Evolutionary conservation across 2,329 filamentous ascomycete genomes (phyloP).

Genomic region (Colletotrichum navitas): DNA sequence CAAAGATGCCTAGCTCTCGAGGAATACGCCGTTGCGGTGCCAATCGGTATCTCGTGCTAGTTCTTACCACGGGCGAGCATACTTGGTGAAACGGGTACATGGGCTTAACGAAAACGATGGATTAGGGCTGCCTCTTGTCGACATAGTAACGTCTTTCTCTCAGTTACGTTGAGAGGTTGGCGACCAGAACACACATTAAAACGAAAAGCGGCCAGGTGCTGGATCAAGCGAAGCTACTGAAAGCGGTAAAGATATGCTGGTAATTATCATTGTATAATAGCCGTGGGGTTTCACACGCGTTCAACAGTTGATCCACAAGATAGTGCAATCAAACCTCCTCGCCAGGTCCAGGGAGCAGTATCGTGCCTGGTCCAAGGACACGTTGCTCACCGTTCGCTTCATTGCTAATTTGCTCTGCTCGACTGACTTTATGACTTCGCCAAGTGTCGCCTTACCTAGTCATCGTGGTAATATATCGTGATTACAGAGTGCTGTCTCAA

Average conservation of each 20-base stretch:
- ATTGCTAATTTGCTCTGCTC: not conserved
- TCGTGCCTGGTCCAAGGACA: not conserved
- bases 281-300: not conserved
- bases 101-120: not conserved
- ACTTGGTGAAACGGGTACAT: not conserved
- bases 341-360: not conserved
- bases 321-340: no score
- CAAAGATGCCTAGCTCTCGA: not conserved
- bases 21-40: not conserved
- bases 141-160: not conserved
- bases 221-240: not conserved
- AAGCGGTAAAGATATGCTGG: not conserved
- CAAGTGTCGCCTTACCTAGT: not conserved
- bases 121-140: not conserved
- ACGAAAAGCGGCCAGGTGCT: rapidly evolving
- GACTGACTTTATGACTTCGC: not conserved
- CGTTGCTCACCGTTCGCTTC: no score
- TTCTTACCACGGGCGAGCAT: not conserved
- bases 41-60: not conserved
- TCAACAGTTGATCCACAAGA: not conserved
- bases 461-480: not conserved
- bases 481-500: not conserved
- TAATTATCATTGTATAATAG: not conserved
- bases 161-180: not conserved
- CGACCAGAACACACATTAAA: not conserved